These are phyloP conservation scores for Zychaea mexicana DNA, from an alignment of 371 early-diverging fungal genomes.

Conservation along the genomic window DNA sequence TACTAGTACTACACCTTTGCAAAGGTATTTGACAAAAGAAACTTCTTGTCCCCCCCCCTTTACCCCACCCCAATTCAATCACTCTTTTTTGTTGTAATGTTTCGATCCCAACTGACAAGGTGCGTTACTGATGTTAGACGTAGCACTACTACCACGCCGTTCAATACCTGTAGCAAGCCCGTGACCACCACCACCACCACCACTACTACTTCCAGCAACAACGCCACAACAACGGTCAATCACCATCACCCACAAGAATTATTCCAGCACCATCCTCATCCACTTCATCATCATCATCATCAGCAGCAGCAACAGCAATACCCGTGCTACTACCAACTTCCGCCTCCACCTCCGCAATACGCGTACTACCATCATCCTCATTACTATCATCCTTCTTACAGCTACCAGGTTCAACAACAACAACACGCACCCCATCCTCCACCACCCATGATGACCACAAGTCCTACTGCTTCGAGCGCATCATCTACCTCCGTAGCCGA, in stretches of 20 bases:
- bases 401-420: no score
- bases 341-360: background rate
- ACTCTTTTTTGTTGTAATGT: background rate
- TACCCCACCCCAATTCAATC: no score
- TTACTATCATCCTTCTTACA: no score
- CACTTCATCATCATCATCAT: constrained; percentile 8
- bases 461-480: constrained; percentile 1
- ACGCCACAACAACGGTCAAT: no score
- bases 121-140: background rate
- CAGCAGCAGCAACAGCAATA: background rate
- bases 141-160: background rate
- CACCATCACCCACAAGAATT: background rate
- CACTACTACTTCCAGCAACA: background rate
- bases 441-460: background rate
- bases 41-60: no score
- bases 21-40: background rate
- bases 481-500: background rate
- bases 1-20: no score
- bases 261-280: no score
- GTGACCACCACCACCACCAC: background rate
- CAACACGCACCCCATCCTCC: background rate
- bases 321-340: background rate
- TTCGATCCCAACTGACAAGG: background rate
- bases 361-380: background rate
- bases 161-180: background rate